Conservation (phyloP, 257 asterid genomes). For the Solanum sparsipilum region DNA sequence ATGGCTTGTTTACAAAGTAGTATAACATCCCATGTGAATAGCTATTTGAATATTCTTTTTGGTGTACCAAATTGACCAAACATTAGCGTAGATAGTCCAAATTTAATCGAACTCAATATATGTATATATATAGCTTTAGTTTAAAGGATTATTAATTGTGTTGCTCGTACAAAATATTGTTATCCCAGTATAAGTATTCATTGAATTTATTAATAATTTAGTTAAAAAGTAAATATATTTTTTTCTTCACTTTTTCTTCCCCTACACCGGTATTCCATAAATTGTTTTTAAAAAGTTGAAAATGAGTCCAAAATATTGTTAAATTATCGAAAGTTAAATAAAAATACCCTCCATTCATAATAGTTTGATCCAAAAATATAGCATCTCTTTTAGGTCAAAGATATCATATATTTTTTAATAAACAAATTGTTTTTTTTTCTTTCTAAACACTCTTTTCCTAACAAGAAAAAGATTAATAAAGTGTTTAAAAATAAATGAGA, state of each 20-base stretch:
- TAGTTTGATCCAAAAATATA: too few species aligned
- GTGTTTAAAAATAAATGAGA: neutral
- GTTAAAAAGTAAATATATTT: neutral
- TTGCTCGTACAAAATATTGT: neutral
- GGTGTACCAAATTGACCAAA: neutral
- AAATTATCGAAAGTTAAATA: neutral
- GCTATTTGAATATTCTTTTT: neutral
- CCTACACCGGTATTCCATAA: neutral
- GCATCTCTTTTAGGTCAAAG: neutral
- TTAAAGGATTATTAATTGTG: too few species aligned
- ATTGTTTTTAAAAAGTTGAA: neutral
- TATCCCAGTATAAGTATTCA: neutral
- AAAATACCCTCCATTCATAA: neutral
- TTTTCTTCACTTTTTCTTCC: neutral
- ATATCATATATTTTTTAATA: neutral
- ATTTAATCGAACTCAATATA: too few species aligned
- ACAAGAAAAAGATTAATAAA: neutral
- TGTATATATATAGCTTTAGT: too few species aligned
- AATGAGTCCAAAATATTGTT: neutral
- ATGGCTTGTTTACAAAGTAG: neutral
- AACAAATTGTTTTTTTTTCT: neutral
- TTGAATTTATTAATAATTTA: too few species aligned
- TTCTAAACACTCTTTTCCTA: neutral
- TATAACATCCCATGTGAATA: neutral
- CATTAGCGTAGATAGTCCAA: neutral